These are phyloP conservation scores for Rhizomucor pusillus DNA, from an alignment of 371 early-diverging fungal species.

Conservation along the genomic window DNA sequence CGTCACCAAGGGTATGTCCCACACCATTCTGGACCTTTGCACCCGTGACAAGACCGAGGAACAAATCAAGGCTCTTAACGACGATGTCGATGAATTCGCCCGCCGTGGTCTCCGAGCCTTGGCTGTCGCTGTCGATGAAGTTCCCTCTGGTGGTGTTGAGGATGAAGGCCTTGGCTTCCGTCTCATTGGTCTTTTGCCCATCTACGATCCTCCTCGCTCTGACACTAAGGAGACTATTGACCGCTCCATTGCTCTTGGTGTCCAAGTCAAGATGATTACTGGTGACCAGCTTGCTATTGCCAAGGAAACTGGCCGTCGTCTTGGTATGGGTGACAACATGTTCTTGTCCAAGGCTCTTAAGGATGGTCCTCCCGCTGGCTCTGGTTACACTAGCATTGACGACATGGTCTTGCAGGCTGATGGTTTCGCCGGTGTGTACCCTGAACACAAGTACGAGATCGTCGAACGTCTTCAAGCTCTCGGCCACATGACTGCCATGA, in stretches of 20 bases:
- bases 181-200: conserved; percentile 65
- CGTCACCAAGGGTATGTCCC: conserved; percentile 75
- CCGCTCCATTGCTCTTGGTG: conserved; percentile 80
- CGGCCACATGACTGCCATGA: conserved; percentile 85
- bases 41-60: conserved; percentile 63
- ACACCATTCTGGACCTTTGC: conserved; percentile 68
- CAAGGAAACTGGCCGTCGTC: conserved; percentile 77
- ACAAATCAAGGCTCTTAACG: conserved; percentile 48
- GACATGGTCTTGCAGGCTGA: conserved; percentile 77
- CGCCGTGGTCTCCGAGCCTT: conserved; percentile 81
- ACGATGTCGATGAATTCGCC: conserved; percentile 74
- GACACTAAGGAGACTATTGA: conserved; percentile 83
- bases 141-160: conserved; percentile 40
- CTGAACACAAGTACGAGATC: conserved; percentile 94
- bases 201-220: conserved; percentile 89
- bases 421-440: conserved; percentile 89
- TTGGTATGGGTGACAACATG: conserved; percentile 72
- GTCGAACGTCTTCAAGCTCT: conserved; percentile 84
- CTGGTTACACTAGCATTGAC: conserved; percentile 75
- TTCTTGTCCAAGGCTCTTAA: conserved; percentile 74
- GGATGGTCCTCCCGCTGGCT: conserved; percentile 64
- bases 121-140: conserved; percentile 70
- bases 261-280: conserved; percentile 94
- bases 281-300: conserved; percentile 94
- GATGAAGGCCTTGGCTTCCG: conserved; percentile 50